Percentiles rank a stretch among this genome's conserved stretches.
Evolutionary conservation across 2,329 filamentous ascomycete genomes (phyloP).

Genomic region (Cucurbitaria berberidis): DNA sequence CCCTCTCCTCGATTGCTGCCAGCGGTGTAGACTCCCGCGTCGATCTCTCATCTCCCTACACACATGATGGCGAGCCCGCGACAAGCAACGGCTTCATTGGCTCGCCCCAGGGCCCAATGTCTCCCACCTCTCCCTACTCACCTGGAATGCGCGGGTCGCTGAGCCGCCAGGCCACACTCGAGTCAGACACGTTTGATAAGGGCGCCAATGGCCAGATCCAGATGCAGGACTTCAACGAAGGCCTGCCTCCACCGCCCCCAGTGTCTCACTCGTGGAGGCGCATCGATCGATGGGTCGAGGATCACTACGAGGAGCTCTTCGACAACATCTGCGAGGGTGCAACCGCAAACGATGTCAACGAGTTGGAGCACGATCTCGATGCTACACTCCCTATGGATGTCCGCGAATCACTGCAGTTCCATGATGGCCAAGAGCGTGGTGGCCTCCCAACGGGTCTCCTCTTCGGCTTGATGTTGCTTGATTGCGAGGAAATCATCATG

Average conservation of each 20-base stretch:
- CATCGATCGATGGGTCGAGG: slow-evolving; percentile 92
- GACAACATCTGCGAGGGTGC: slow-evolving; percentile 93
- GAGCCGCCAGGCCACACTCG: slow-evolving; percentile 68
- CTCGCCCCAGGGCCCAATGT: slow-evolving; percentile 62
- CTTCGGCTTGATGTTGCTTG: slow-evolving; percentile 92
- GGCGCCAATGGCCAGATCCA: slow-evolving; percentile 82
- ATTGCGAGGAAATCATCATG: slow-evolving; percentile 97
- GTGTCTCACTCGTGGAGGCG: slow-evolving; percentile 89
- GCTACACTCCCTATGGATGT: slow-evolving; percentile 93
- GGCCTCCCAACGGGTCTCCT: slow-evolving; percentile 90
- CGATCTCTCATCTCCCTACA: slow-evolving; percentile 80
- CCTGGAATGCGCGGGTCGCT: slow-evolving; percentile 84
- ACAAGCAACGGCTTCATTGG: slow-evolving; percentile 65
- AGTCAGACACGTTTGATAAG: slow-evolving; percentile 61
- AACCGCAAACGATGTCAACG: slow-evolving; percentile 93
- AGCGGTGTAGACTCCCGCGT: slow-evolving; percentile 83
- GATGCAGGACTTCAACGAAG: slow-evolving; percentile 95
- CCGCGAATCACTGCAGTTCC: slow-evolving; percentile 85
- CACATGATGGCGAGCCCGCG: slow-evolving; percentile 68
- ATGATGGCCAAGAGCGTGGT: slow-evolving; percentile 97
- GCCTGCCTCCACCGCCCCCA: slow-evolving; percentile 86
- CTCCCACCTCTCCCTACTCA: slow-evolving; percentile 77
- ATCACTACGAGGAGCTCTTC: slow-evolving; percentile 91
- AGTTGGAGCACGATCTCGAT: slow-evolving; percentile 93
- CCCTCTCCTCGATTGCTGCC: slow-evolving; percentile 86